Base-by-base conservation (phyloP, 345 rosid species). In the Mangifera indica region DNA sequence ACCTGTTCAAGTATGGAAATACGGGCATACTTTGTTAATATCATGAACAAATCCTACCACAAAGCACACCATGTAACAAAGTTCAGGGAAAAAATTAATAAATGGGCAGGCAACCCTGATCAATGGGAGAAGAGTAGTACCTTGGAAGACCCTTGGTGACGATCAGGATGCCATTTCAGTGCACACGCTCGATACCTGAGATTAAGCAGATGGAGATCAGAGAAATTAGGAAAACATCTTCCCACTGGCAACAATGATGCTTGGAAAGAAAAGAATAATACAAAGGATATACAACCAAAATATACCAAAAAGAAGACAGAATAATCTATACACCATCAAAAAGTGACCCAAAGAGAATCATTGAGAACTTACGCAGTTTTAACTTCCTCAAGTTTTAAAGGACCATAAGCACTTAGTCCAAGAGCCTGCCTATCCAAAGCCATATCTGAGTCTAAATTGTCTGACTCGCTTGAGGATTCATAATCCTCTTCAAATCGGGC, bases 151-250 rank as follows among this genome's bases (percentile, higher is more conserved):
- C 88, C 90, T 13, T 82, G 88, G 77, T 89, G 98, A 72, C 89
- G 97, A 91, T 93, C 97, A 10, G 97, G 98, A 79, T 91, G 97
- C 97, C 98, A 94, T 76, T 90, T 90, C 66, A 94, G 74, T 7
- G 98, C 98, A 68, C 97, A 89, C 70, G 81, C 71, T 70, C 98
- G 89, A 70, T 92, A 94, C 54, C 98, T 94, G 79, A 12, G 66
- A 64, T 72, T 60, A 56, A 20, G 24, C 7, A 22, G 51, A 21
- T 10, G 11, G 21, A 53, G 58, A 60, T 44, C 68, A 67, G 67
- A 1, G 29, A 44, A 60, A 15, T 32, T n/a, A 65, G 7, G 56
- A n/a, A 56, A 51, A n/a, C 53, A 45, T 57, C 29, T 17, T 7
- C 25, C 66, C 51, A 5, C 21, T 59, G 62, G 26, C 60, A 67